Evolutionary conservation across 2,329 filamentous ascomycete species (phyloP), one percentile per base, ranked within the genome.

Genomic region (Graphilbum fragrans): DNA sequence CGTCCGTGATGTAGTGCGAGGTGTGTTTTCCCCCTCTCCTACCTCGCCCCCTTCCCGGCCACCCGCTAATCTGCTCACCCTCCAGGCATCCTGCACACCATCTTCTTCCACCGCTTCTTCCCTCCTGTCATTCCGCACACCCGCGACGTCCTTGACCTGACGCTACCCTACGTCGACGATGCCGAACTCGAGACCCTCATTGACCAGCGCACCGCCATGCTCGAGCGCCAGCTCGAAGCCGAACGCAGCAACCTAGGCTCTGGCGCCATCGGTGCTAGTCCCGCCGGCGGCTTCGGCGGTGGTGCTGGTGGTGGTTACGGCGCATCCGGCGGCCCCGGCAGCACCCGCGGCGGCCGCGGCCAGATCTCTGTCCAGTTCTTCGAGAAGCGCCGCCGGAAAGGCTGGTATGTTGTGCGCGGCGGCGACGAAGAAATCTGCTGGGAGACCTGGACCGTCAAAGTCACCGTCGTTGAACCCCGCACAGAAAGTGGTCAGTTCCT

Each of bases 81-180:
- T 11, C 18, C 45, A 94, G 90, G 84, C 49, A 84, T 95, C 58
- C 74, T 96, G 38, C 88, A 95, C 61, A 93, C 88, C 39, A 95
- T 96, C 60, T 98, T 96, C 77, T 96, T 96, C 73, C 88, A 95
- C 67, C 83, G 92, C 56, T 94, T 90, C 74, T 95, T 96, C 69
- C 86, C 86, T 43, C 80, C 86, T 44, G 74, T 95, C 52, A 69
- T 76, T 34, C 90, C 92, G 6, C 75, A 77, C 48, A 87, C 86
- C 48, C 81, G 86, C 64, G 88, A 95, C 57, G 79, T 95, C 48
- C 80, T 95, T 50, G 88, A 94, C 62, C 74, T 94, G 47, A 88
- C 86, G 27, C 76, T 96, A 22, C 88, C 92, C 39, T 84, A 85
- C 54, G 83, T 96, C 55, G 79, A 87, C 58, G 86, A 95, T 57